A percentile compares a stretch with the other conserved stretches of the same genome.
Evolutionary conservation across 768 basidiomycete species (phyloP).

Genomic region (Tricholoma saponaceum): DNA sequence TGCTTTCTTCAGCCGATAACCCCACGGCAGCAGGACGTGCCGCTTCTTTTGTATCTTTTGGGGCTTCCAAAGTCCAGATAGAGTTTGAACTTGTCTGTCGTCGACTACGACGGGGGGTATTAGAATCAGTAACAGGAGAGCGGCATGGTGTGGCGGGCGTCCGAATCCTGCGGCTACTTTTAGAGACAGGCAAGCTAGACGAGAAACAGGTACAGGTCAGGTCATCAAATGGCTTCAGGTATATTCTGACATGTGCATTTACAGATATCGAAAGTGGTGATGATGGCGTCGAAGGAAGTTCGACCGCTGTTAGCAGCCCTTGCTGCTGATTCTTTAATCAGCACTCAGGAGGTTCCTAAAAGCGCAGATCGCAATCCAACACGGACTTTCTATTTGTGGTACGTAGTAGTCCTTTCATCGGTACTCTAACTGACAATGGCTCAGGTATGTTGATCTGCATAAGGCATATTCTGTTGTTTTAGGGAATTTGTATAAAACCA

Average conservation of each 20-base stretch:
- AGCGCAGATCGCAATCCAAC: constrained; percentile 87
- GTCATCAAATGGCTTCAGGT: neutral
- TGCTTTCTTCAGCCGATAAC: constrained; percentile 80
- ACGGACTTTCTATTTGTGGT: constrained; percentile 93
- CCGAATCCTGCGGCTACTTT: constrained; percentile 72
- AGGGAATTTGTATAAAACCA: constrained; percentile 79
- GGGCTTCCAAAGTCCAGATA: constrained; percentile 69
- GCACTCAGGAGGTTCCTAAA: constrained; percentile 90
- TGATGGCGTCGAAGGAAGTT: constrained; percentile 89
- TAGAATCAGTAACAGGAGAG: constrained; percentile 79
- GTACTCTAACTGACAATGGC: constrained; percentile 1
- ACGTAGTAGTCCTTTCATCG: constrained; percentile 7
- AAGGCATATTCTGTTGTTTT: constrained; percentile 80
- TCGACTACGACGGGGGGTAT: constrained; percentile 61
- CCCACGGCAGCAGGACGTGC: constrained; percentile 69
- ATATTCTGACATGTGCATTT: neutral
- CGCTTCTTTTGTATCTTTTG: constrained; percentile 67
- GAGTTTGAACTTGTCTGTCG: constrained; percentile 73
- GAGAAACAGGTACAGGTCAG: constrained; percentile 92
- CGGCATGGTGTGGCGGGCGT: constrained; percentile 82
- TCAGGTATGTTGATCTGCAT: constrained; percentile 84
- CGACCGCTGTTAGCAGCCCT: constrained; percentile 77
- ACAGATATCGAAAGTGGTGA: constrained; percentile 88
- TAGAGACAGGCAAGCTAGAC: constrained; percentile 87
- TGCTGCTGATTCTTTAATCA: constrained; percentile 77